Conservation (phyloP, 805 yeast genomes). For the Starmerella bombi region DNA sequence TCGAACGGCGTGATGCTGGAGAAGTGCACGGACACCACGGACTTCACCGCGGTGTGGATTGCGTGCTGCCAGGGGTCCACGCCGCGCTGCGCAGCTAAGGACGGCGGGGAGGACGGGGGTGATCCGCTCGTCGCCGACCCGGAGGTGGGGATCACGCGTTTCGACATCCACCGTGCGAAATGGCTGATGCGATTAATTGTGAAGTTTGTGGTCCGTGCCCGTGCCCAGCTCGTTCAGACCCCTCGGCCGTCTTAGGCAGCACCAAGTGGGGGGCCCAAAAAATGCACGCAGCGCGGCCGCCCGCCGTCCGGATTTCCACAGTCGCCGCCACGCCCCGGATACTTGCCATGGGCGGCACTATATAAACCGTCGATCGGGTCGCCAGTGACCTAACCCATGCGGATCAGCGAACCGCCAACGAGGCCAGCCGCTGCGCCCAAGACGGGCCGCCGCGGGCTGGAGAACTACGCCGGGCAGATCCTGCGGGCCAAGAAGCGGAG, state of each 20-base stretch:
- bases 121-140: not conserved
- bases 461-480: slow-evolving; percentile 10
- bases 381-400: too few relatives aligned
- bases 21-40: slow-evolving; percentile 82
- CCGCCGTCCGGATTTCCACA: too few relatives aligned
- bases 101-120: not conserved
- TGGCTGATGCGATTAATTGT: not conserved
- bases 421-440: not conserved
- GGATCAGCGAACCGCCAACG: slow-evolving; percentile 1
- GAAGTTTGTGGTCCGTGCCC: too few relatives aligned
- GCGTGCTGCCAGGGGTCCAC: slow-evolving; percentile 60
- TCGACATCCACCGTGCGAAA: not conserved
- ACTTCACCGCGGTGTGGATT: slow-evolving; percentile 64
- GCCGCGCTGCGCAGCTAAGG: not conserved
- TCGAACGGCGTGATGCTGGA: slow-evolving; percentile 79
- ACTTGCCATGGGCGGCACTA: too few relatives aligned
- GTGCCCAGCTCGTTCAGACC: too few relatives aligned
- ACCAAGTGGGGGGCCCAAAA: too few relatives aligned
- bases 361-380: too few relatives aligned
- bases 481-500: slow-evolving; percentile 18
- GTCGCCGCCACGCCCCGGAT: too few relatives aligned
- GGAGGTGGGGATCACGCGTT: not conserved
- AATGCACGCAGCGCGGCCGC: too few relatives aligned
- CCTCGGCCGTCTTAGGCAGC: too few relatives aligned
- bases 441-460: slow-evolving; percentile 8